Evolutionary conservation across 768 basidiomycete species (phyloP).

Genomic region (Xanthoconium purpureum): DNA sequence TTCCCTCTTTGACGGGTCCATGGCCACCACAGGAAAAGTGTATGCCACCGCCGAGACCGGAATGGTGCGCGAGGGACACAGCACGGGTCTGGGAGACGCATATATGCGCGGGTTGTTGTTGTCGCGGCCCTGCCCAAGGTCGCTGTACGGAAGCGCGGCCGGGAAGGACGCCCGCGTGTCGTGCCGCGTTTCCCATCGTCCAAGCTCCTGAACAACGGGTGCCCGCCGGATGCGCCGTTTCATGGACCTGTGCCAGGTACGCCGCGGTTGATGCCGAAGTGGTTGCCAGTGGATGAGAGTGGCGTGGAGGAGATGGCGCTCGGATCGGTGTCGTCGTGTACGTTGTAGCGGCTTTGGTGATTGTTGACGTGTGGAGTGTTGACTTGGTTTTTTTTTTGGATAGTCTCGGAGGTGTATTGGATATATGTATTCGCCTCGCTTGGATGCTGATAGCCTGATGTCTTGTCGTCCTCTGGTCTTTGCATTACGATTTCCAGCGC

Average conservation of each 20-base stretch:
- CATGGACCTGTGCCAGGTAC: slow-evolving; percentile 17
- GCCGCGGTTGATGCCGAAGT: slow-evolving; percentile 23
- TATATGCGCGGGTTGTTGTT: slow-evolving; percentile 9
- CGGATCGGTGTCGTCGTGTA: slow-evolving; percentile 12
- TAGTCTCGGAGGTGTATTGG: slow-evolving; percentile 20
- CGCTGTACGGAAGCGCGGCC: neutral
- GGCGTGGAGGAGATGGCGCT: slow-evolving; percentile 18
- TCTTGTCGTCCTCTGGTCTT: slow-evolving; percentile 16
- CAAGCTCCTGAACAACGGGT: slow-evolving; percentile 4
- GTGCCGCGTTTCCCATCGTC: slow-evolving; percentile 12
- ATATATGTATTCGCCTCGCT: neutral
- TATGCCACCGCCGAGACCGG: neutral
- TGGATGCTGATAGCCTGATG: slow-evolving; percentile 9
- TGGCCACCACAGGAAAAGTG: slow-evolving; percentile 29
- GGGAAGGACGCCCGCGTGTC: slow-evolving; percentile 1
- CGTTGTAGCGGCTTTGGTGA: neutral
- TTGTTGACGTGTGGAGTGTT: neutral
- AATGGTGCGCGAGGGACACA: neutral
- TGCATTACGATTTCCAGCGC: slow-evolving; percentile 25
- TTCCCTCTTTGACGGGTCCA: slow-evolving; percentile 30
- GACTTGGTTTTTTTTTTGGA: neutral
- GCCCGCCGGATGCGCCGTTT: neutral
- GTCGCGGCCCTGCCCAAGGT: slow-evolving; percentile 5
- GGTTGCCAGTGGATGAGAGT: slow-evolving; percentile 25
- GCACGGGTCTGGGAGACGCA: neutral